phyloP scores from a whole-genome alignment of 495 filamentous ascomycete genomes.

The Apodospora peruviana region DNA sequence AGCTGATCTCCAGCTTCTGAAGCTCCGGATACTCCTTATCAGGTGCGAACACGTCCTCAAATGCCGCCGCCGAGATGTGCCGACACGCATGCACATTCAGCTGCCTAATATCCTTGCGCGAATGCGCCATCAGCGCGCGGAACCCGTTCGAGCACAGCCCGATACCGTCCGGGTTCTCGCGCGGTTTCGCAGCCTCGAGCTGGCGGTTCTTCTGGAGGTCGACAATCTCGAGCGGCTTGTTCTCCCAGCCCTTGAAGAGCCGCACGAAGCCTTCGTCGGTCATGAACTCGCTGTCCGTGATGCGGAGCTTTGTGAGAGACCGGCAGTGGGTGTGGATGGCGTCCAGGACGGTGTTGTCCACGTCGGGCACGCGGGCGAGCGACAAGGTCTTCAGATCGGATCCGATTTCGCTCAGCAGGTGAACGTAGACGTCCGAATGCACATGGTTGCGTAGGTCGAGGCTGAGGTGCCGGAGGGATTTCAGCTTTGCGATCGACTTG shows the following conservation, averaged over 20 bases:
- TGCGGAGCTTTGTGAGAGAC: conserved; percentile 65
- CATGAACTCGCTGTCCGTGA: conserved; percentile 66
- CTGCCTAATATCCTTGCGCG: conserved; percentile 52
- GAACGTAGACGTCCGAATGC: conserved; percentile 49
- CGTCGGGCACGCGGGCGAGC: conserved; percentile 52
- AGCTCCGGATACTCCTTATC: conserved; percentile 59
- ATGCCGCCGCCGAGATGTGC: conserved; percentile 62
- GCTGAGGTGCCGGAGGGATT: conserved; percentile 64
- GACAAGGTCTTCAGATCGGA: conserved; percentile 63
- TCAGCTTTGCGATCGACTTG: conserved; percentile 48
- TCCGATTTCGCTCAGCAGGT: conserved; percentile 57
- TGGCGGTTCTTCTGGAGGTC: conserved; percentile 72
- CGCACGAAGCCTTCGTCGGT: conserved; percentile 63
- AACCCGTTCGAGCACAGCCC: conserved; percentile 73
- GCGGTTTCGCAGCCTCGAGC: conserved; percentile 53
- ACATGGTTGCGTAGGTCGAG: conserved; percentile 55
- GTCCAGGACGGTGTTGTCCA: conserved; percentile 58
- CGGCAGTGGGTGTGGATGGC: conserved; percentile 63
- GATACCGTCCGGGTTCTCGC: conserved; percentile 53
- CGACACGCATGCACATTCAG: conserved; percentile 75
- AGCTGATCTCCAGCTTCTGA: conserved; percentile 67
- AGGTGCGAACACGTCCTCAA: conserved; percentile 62
- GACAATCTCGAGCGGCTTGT: conserved; percentile 58
- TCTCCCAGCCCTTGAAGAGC: conserved; percentile 73
- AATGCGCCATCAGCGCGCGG: conserved; percentile 77